These are phyloP conservation scores for Dorcoceras hygrometricum DNA, from an alignment of 257 asterid species.

Conservation along the genomic window DNA sequence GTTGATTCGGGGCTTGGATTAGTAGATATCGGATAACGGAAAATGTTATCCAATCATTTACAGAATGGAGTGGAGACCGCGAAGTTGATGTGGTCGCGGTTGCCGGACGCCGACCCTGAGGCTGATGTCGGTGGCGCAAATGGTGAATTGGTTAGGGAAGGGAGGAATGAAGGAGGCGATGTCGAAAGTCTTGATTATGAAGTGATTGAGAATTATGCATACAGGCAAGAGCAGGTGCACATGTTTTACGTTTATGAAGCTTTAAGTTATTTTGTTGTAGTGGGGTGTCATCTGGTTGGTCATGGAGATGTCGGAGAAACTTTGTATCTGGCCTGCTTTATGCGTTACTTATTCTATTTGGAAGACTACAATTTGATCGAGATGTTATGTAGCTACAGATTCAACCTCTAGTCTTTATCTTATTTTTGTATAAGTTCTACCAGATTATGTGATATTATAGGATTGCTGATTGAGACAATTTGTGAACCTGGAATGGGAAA, in stretches of 20 bases:
- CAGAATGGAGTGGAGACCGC: constrained; percentile 88
- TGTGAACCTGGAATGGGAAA: constrained; percentile 20
- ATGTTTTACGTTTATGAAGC: neutral
- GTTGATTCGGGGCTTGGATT: too few relatives aligned
- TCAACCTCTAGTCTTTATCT: neutral
- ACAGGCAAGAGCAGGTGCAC: constrained; percentile 81
- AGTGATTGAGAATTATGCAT: constrained; percentile 82
- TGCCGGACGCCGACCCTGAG: constrained; percentile 74
- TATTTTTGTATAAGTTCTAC: neutral
- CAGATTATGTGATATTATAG: neutral
- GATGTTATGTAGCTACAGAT: neutral
- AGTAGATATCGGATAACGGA: neutral
- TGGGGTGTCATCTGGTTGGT: neutral
- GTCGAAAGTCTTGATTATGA: constrained; percentile 97
- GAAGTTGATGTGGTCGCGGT: constrained; percentile 80
- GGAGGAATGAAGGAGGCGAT: constrained; percentile 41
- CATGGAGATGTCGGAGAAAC: constrained; percentile 13
- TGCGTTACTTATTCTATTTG: neutral
- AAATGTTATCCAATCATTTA: constrained; percentile 74
- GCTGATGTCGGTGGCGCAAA: constrained; percentile 26
- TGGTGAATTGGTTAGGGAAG: constrained; percentile 34
- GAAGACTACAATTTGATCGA: constrained; percentile 1
- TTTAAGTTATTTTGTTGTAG: constrained; percentile 5
- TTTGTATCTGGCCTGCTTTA: neutral
- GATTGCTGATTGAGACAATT: neutral